A percentile compares a stretch with the other conserved stretches of the same genome.
These are phyloP conservation scores for Elongisporangium senticosum DNA, from an alignment of 352 stramenopile genomes.

Conservation along the genomic window DNA sequence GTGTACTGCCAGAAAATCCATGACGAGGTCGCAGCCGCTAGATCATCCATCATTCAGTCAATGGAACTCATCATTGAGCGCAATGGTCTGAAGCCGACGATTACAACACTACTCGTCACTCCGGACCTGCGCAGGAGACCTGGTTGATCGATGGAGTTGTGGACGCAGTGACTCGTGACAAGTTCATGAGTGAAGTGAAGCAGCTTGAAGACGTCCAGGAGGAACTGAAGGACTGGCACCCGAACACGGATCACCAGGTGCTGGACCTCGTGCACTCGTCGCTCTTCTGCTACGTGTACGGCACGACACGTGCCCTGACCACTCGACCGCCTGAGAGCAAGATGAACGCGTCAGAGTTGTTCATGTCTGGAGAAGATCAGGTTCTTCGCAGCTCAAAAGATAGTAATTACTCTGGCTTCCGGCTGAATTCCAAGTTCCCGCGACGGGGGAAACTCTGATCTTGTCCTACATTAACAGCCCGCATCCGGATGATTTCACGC, in stretches of 20 bases:
- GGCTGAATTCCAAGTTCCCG: constrained; percentile 19
- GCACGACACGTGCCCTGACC: constrained; percentile 14
- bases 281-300: constrained; percentile 48
- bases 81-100: constrained; percentile 4
- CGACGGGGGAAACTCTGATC: constrained; percentile 16
- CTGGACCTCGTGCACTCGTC: constrained; percentile 58
- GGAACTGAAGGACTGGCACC: constrained; percentile 51
- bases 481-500: constrained; percentile 17
- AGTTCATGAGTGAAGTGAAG: constrained; percentile 18
- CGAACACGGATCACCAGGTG: constrained; percentile 36
- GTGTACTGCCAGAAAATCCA: constrained; percentile 13
- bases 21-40: constrained; percentile 6
- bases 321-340: background rate
- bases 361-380: constrained; percentile 16
- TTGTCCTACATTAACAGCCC: constrained; percentile 57
- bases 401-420: constrained; percentile 20
- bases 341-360: background rate
- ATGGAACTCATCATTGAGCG: constrained; percentile 8
- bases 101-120: background rate
- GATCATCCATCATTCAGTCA: constrained; percentile 9
- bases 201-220: constrained; percentile 32
- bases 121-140: background rate
- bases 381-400: constrained; percentile 8
- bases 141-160: constrained; percentile 1
- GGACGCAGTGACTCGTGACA: constrained; percentile 1